phyloP scores from a whole-genome alignment of 2,329 filamentous ascomycete species.

The Neurospora crassa region DNA sequence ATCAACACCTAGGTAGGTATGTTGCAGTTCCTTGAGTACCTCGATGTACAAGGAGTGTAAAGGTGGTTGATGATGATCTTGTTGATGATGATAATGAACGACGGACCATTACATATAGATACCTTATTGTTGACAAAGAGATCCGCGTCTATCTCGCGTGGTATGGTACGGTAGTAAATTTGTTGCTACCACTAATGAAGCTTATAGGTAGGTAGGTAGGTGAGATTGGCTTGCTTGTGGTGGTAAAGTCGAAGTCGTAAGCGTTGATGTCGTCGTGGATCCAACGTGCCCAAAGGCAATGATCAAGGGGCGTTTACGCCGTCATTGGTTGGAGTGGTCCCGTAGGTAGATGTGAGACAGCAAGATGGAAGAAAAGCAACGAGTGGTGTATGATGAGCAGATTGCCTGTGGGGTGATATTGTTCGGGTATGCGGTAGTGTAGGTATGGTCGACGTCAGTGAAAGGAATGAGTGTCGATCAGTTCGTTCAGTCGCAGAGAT shows the following conservation, averaged over 20 bases:
- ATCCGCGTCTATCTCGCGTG: not conserved
- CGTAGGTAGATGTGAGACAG: not conserved
- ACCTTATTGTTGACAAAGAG: not conserved
- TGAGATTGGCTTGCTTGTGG: not conserved
- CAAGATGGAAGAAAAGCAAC: not conserved
- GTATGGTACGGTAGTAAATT: not conserved
- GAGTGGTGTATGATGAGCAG: not conserved
- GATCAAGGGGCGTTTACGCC: not conserved
- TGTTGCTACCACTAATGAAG: not conserved
- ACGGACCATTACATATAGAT: not conserved
- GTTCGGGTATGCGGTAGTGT: not conserved
- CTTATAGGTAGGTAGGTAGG: not conserved
- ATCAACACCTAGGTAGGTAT: not conserved
- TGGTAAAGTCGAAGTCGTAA: not conserved
- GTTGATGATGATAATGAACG: not conserved
- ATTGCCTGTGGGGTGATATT: not conserved
- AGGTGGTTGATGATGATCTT: not conserved
- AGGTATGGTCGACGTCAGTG: not conserved
- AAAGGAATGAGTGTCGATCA: not conserved
- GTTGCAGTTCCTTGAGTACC: not conserved
- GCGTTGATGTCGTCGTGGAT: not conserved
- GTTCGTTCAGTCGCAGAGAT: not conserved
- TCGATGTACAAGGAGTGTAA: not conserved
- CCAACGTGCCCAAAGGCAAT: not conserved
- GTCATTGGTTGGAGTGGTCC: not conserved